Evolutionary conservation across 352 stramenopile genomes (phyloP), one percentile per base, ranked within the genome.

Genomic region (Globisporangium solare): DNA sequence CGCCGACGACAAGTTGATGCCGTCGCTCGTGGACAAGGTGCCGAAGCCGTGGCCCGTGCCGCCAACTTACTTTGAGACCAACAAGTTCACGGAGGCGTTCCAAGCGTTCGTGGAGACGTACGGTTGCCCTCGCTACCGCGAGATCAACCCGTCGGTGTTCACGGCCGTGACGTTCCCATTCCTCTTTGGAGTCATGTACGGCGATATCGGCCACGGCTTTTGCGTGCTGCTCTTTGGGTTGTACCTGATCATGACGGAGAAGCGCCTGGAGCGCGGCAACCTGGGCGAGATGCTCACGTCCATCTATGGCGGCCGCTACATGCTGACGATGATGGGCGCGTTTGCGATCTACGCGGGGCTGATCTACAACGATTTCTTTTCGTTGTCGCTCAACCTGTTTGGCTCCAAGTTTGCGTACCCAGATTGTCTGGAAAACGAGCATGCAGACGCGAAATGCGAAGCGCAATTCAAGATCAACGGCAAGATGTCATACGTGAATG

Each of bases 291-390:
- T 98, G 88, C 65, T 78, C 40, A 82, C 71, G 37, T 95, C 88
- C 20, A 77, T 98, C 47, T 98, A 98, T 66, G 69, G 83, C 46
- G 94, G 88, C 35, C 93, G 97, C 37, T 99, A 99, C 83, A 99
- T 99, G 95, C 81, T 99, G 55, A 85, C 93, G 13, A 96, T 98
- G 79, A 99, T 99, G 97, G 97, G 97, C 40, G 94, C 97, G 47
- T 99, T 98, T 61, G 95, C 95, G 54, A 93, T 99, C 39, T 99
- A 99, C 67, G 89, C 90, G 48, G 97, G 97, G 50, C 77, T 99
- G 43, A 91, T 99, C 24, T 99, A 99, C 86, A 99, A 99, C 73
- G 97, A 99, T 73, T 98, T 96, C 61, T 99, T 99, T 69, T 98
- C 96, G 51, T 76, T 99, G 24, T 93, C 92, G 51, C 73, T 99